Evolutionary conservation across 2,329 filamentous ascomycete genomes (phyloP), one percentile per base, ranked within the genome.

Genomic region (Ophiostoma triangulosporum): DNA sequence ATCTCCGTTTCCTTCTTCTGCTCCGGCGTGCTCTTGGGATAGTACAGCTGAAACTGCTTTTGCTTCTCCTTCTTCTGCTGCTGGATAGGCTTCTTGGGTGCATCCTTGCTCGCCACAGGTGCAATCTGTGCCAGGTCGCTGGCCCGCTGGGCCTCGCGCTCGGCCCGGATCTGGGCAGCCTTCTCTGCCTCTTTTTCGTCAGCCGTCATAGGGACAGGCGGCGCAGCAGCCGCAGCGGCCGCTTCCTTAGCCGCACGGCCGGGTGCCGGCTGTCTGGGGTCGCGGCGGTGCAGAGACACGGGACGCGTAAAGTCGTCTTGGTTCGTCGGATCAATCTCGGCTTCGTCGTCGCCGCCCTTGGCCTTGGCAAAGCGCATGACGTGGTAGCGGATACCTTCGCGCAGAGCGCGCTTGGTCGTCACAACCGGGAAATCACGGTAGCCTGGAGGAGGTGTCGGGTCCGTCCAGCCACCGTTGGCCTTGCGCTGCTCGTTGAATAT

Each of bases 121-220:
- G 93, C 93, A 63, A 98, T 97, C 68, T 95, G 88, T 32, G 93
- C 90, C 63, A 91, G 76, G 60, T 95, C 93, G 35, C 88, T 78
- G 17, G 91, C 89, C 20, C 87, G 83, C 64, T 95, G 86, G 26
- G 86, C 87, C 58, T 95, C 88, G 53, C 87, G 83, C 59, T 94
- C 88, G 0, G 84, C 85, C 65, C 86, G 81, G 22, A 73, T 58
- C 60, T 89, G 86, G 33, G 88, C 86, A 52, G 83, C 66, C 53
- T 76, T 75, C 60, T 85, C 81, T 29, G 75, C 69, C 58, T 83
- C 81, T 57, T 78, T 76, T 26, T 75, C 74, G 56, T 81, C 77
- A 1, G 74, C 66, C 0, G 69, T 68, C 1, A 63, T 63, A 11
- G 67, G 31, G 0, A 68, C 66, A 1, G 64, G 62, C n/a, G 66